Evolutionary conservation across 192 early-diverging fungal species (phyloP).

Genomic region (Mortierella antarctica): DNA sequence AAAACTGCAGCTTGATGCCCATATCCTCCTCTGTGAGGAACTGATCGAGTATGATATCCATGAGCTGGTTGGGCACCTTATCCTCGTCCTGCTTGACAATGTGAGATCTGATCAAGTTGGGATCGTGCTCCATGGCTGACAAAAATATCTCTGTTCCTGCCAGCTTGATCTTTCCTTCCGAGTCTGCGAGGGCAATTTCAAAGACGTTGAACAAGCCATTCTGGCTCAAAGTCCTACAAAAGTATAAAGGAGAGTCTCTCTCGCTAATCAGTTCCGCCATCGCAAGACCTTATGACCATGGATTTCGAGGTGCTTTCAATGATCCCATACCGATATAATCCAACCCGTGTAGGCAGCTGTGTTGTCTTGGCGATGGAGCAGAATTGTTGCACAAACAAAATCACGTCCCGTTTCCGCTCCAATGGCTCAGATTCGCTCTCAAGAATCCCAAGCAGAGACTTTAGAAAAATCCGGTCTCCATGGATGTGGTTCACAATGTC

Average conservation of each 20-base stretch:
- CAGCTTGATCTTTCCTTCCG: constrained; percentile 65
- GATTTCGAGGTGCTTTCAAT: not conserved
- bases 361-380: constrained; percentile 79
- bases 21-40: constrained; percentile 70
- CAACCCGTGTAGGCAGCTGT: constrained; percentile 67
- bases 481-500: constrained; percentile 85
- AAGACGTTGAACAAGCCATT: constrained; percentile 86
- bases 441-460: constrained; percentile 77
- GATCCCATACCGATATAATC: constrained; percentile 68
- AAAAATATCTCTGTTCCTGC: constrained; percentile 78
- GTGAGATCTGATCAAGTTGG: constrained; percentile 76
- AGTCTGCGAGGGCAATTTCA: constrained; percentile 71
- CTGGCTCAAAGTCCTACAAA: constrained; percentile 73
- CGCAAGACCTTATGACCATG: not conserved
- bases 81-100: constrained; percentile 59
- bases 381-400: constrained; percentile 85
- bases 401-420: constrained; percentile 77
- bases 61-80: constrained; percentile 61
- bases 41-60: constrained; percentile 74
- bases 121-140: constrained; percentile 83
- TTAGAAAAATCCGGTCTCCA: constrained; percentile 74
- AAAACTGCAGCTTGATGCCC: constrained; percentile 75
- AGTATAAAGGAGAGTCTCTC: not conserved
- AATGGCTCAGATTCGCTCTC: constrained; percentile 50
- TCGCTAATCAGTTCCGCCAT: not conserved